Base-by-base conservation (phyloP, 225 moss, liverwort and hornwort species). In the Bryoerythrophyllum caledonicum region DNA sequence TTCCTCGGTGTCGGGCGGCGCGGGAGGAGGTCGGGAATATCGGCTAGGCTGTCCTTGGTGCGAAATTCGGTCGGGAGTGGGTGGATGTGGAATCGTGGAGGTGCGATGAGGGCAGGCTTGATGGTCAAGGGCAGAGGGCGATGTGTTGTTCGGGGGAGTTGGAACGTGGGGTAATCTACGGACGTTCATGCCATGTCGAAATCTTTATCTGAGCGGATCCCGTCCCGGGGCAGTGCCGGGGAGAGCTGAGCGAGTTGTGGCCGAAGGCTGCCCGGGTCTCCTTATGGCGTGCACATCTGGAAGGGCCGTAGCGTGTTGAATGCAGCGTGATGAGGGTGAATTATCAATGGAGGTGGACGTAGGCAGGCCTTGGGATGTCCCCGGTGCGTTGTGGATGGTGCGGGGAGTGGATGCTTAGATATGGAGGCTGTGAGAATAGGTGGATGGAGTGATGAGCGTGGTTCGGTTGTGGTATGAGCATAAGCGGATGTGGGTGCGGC, bases 31-130 rank as follows among this genome's bases (percentile, higher is more conserved):
- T 35, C 51, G 43, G 79, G 65, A 14, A 19, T 9, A 26, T 46
- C 37, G 35, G 35, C 8, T 0, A 30, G 46, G 38, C 21, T 10
- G 37, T 53, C 51, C 61, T 0, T 65, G 75, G 26, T 21, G 20
- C 37, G 7, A 67, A 60, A 57, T 79, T 41, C 7, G 52, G 67
- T 40, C 14, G 20, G 65, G 48, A n/a, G 14, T 26, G n/a, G 34
- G 15, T 43, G 75, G 67, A 51, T 58, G n/a, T 70, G 52, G 71
- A n/a, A 65, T 57, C 34, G 30, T 62, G 10, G 74, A 74, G 71
- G 48, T 16, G 11, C 28, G 67, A 46, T 58, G 0, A 4, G 48
- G 27, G 63, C 12, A 6, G 63, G 6, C 8, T 21, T 4, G 27
- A 20, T 51, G 51, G 2, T 59, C 59, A 14, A 7, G 12, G 32